These are phyloP conservation scores for Paspalum vaginatum DNA, from an alignment of 176 grass and related monocot species.

Conservation along the genomic window DNA sequence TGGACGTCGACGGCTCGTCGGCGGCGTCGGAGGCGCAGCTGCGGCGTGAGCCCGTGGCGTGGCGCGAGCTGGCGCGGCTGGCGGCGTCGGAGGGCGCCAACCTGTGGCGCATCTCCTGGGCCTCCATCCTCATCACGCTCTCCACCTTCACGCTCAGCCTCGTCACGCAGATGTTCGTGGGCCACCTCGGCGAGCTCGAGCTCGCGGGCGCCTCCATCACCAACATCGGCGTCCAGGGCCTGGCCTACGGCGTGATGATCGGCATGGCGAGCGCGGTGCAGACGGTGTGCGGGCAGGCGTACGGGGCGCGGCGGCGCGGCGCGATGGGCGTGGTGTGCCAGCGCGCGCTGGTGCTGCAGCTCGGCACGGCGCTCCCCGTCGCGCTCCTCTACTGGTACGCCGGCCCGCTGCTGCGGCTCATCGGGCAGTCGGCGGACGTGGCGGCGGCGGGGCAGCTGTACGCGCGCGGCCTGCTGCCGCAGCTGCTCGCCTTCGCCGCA, in stretches of 20 bases:
- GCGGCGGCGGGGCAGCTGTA: constrained; percentile 60
- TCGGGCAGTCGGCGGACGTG: constrained; percentile 53
- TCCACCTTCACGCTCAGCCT: constrained; percentile 76
- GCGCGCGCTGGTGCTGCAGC: constrained; percentile 68
- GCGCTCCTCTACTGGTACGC: constrained; percentile 76
- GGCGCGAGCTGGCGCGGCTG: constrained; percentile 33
- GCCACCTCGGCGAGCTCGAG: constrained; percentile 63
- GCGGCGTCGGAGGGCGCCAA: constrained; percentile 73
- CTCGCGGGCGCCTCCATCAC: constrained; percentile 52
- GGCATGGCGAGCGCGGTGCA: constrained; percentile 86
- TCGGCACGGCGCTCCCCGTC: constrained; percentile 43
- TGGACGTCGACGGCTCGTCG: constrained; percentile 41
- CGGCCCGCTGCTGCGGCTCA: constrained; percentile 52
- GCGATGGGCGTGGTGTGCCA: constrained; percentile 69
- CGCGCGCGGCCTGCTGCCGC: constrained; percentile 54
- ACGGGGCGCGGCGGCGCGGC: constrained; percentile 65
- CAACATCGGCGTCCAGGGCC: constrained; percentile 87
- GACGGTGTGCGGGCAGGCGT: constrained; percentile 83
- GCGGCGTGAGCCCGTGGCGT: constrained; percentile 51
- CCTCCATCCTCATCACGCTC: constrained; percentile 72
- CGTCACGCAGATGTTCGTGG: not conserved
- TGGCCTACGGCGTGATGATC: constrained; percentile 86
- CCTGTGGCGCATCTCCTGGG: constrained; percentile 80
- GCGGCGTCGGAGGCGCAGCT: constrained; percentile 57
- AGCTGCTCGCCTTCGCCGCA: constrained; percentile 69